Evolutionary conservation across 345 rosid genomes (phyloP), one percentile per base, ranked within the genome.

Genomic region (Dipteronia dyeriana): DNA sequence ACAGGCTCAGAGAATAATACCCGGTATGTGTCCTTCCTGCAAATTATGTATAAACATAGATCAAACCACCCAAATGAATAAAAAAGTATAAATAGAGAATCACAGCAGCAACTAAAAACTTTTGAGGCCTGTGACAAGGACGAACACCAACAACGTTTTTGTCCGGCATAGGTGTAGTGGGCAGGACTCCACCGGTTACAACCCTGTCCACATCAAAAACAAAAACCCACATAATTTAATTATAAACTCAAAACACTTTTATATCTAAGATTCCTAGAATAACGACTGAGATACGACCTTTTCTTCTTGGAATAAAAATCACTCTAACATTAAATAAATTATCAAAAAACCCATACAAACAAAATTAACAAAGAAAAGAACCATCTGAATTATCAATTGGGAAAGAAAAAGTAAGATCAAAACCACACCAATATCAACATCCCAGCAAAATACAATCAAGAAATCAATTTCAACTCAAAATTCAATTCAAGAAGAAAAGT

Each of bases 151-250:
- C 88, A 95, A 89, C 91, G 92, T 92, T 93, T 92, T 93, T 93
- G 89, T 93, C 92, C 82, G 98, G 98, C 91, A 95, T 90, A 89
- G 97, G 92, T 63, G 91, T 88, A 73, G 97, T 91, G 97, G 98
- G 98, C 97, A 98, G 65, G 89, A 86, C 84, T 88, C 97, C 87
- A 81, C 88, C 87, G 80, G 84, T 76, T 90, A 88, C 82, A 90
- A 89, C 82, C 88, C 99, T 95, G 91, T 84, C 88, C 92, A 84
- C 90, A 88, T 71, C 87, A 73, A 43, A n/a, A 56, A 56, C 4
- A 38, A 38, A 56, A 16, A 56, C 61, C 23, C 62, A 63, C 70
- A 85, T 74, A 62, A 71, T 67, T 76, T 65, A 75, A 64, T 84
- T 70, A 56, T 73, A 68, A 76, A 78, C 12, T 71, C 23, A 73